These are phyloP conservation scores for Balamuthia mandrillaris DNA, from an alignment of 208 protist species.

Conservation along the genomic window DNA sequence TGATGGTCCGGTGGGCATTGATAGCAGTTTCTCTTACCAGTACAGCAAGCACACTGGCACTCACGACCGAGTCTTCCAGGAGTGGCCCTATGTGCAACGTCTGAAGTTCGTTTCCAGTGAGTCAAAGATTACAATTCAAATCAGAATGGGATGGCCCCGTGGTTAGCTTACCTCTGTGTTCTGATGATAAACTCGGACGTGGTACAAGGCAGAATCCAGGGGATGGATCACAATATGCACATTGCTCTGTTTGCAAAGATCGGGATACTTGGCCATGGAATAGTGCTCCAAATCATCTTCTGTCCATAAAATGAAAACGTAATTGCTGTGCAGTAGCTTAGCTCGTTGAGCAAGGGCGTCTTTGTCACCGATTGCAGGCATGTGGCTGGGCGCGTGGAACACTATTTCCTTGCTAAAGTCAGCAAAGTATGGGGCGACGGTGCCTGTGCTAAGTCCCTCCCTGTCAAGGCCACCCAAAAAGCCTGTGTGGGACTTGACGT, in stretches of 20 bases:
- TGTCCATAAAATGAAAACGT: no score
- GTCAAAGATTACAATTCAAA: not conserved
- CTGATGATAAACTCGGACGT: not conserved
- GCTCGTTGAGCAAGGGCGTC: no score
- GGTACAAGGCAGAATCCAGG: not conserved
- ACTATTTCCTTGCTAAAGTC: constrained; percentile 2
- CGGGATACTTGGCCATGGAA: no score
- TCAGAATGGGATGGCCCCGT: not conserved
- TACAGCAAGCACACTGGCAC: not conserved
- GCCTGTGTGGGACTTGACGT: not conserved
- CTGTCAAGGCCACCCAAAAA: not conserved
- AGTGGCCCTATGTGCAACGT: not conserved
- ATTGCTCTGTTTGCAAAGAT: no score
- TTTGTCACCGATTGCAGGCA: no score
- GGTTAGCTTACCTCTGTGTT: not conserved
- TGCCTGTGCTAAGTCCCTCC: not conserved
- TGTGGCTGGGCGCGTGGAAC: no score
- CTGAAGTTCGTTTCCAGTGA: not conserved
- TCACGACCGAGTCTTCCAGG: not conserved
- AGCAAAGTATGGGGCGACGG: not conserved
- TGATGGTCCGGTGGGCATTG: not conserved
- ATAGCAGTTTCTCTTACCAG: constrained; percentile 10
- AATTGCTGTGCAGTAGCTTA: no score
- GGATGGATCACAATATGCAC: not conserved
- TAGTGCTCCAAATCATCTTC: no score